Percentiles rank a stretch among this genome's conserved stretches.
These are phyloP conservation scores for Oryza australiensis DNA, from an alignment of 176 grass and related monocot genomes.

Conservation along the genomic window DNA sequence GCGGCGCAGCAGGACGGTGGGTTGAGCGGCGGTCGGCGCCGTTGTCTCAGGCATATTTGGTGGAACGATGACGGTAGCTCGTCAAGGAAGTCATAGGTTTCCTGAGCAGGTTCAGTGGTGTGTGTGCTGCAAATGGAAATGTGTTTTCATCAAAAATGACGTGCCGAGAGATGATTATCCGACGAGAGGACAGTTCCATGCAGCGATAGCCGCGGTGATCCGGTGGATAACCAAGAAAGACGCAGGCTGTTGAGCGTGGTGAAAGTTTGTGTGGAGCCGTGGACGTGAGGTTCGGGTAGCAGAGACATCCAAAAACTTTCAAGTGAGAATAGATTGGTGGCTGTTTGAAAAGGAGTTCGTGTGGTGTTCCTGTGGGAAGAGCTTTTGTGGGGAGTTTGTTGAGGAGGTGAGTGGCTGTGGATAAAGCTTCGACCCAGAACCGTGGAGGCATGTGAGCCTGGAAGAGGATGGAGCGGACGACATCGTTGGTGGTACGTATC, in stretches of 20 bases:
- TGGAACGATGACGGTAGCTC: too few species aligned
- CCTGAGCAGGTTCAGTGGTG: too few species aligned
- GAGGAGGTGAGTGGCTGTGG: neutral
- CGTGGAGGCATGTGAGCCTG: neutral
- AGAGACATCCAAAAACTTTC: neutral
- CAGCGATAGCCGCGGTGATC: neutral
- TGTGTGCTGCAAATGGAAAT: neutral
- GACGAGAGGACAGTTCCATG: neutral
- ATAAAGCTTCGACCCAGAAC: neutral
- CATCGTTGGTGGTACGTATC: neutral
- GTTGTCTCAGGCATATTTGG: too few species aligned
- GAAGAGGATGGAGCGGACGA: neutral
- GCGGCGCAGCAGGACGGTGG: too few species aligned
- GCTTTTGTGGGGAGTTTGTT: neutral
- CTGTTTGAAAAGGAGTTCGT: accelerated
- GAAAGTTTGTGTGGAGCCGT: neutral
- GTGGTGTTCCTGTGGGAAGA: neutral
- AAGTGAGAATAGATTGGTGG: neutral
- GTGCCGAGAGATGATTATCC: neutral
- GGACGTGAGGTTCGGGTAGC: neutral
- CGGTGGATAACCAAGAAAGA: neutral
- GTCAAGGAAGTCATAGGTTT: too few species aligned
- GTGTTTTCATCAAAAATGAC: neutral
- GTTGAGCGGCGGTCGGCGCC: too few species aligned
- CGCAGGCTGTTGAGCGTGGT: neutral